Base-by-base conservation (phyloP, 2,329 filamentous ascomycete genomes). In the Ploettnerulaceae sp. region DNA sequence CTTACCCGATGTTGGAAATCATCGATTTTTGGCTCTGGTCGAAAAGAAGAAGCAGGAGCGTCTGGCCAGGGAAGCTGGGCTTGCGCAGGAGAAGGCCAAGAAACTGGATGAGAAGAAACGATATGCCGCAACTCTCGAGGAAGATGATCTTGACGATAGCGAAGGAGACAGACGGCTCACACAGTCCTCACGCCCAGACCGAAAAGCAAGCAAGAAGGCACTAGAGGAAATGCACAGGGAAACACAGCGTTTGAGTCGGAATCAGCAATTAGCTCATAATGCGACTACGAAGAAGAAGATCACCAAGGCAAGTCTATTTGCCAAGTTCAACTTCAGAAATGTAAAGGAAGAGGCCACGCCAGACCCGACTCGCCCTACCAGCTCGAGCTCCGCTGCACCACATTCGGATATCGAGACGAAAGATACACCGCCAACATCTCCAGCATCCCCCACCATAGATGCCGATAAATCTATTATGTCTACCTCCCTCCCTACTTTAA, bases 211-310 rank as follows among this genome's bases (percentile, higher is more conserved):
- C 70, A 97, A 91, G 70, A 96, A 89, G 68, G 93, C 93, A 0
- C 65, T 96, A 32, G 88, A 96, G 63, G 91, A 97, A 57, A 96
- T 98, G 84, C 85, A 86, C 58, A 80, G 89, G 48, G 93, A 98
- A 67, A 96, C 91, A 1, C 93, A 98, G 69, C 81, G 93, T 22
- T 79, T 98, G 69, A 84, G 80, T 56, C 79, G 93, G 55, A 94
- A 86, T 62, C 86, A 95, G 79, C 91, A 97, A 66, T 76, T 98
- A 38, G 81, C 86, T 1, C 90, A 97, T 65, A 83, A 95, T 63
- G 86, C 88, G 18, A 88, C 84, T 68, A 95, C 89, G 1, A 90
- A 86, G 67, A 97, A 93, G 73, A 95, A 89, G 69, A 86, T 95
- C 54, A 82, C 84, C 5, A 93, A 90, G 57, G 79, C 82, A 28